Base-by-base conservation (phyloP, 169 alveolate genomes). In the Hammondia hammondi region DNA sequence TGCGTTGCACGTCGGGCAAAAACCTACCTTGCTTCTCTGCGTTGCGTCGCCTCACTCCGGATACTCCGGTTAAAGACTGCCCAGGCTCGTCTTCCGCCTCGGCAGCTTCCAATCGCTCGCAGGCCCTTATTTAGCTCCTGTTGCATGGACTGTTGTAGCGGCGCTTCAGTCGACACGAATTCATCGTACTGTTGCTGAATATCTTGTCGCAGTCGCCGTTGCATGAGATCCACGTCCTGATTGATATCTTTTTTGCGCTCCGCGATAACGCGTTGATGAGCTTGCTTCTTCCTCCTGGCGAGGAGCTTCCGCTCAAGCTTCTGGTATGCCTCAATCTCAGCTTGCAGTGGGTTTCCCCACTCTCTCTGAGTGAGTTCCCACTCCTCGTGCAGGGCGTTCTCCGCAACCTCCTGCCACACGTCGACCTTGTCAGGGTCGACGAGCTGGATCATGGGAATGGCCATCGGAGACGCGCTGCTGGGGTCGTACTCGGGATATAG, bases 41-140 rank as follows among this genome's bases (percentile, higher is more conserved):
- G 32, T 9, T 70, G 61, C 70, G 57, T 45, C 71, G 57, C 90
- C 37, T 39, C 57, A 10, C 61, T 82, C 45, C 90, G 57, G 21
- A n/a, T 48, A n/a, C 52, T 48, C 43, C 90, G 32, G 37, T 82
- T 70, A n/a, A 82, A 82, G 4, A 43, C 43, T 27, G 43, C 29
- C 90, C 90, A 82, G 45, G 90, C 90, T 3, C 90, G 57, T 9
- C 70, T 21, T 14, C 90, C 90, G 19, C 90, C 90, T 37, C 90
- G 57, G 70, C 90, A 82, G 35, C 19, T 82, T 19, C 90, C 90
- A 5, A 82, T 82, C 14, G 90, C 72, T 24, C 45, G 61, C 0
- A 27, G 71, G 21, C 70, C 72, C 24, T 52, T 39, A 35, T 21
- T 29, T 10, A 35, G 70, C 72, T 6, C 32, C 45, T 27, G 32